phyloP scores from a whole-genome alignment of 2,329 filamentous ascomycete genomes.

The Aspergillus melleus region DNA sequence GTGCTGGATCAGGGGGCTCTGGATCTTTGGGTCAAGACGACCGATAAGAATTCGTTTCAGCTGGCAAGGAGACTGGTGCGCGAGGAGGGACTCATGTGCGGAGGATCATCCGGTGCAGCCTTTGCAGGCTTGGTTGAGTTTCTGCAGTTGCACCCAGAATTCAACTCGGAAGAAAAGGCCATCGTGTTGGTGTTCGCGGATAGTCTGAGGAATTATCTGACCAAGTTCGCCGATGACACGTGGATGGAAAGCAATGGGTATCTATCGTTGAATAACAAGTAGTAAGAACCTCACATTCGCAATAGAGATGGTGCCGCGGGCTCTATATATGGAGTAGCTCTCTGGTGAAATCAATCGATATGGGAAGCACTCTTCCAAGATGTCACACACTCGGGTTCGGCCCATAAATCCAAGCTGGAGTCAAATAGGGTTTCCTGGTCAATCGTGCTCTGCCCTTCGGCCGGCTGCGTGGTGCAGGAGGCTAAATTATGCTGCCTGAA shows the following conservation, averaged over 20 bases:
- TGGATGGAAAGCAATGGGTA: conserved; percentile 52
- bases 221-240: conserved; percentile 92
- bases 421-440: too few relatives aligned
- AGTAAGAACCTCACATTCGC: too few relatives aligned
- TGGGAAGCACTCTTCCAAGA: too few relatives aligned
- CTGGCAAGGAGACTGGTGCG: conserved; percentile 78
- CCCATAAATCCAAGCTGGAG: too few relatives aligned
- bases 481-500: conserved; percentile 25
- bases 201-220: conserved; percentile 87
- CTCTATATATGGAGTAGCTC: too few relatives aligned
- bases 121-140: neutral
- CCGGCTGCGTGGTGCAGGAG: neutral
- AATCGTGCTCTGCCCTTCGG: too few relatives aligned
- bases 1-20: conserved; percentile 74
- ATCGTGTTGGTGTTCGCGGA: conserved; percentile 84
- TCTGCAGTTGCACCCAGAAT: conserved; percentile 52
- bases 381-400: too few relatives aligned
- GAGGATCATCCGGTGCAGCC: conserved; percentile 79
- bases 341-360: too few relatives aligned
- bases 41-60: conserved; percentile 78
- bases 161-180: conserved; percentile 71
- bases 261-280: too few relatives aligned
- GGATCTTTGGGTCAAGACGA: conserved; percentile 92
- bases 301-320: too few relatives aligned
- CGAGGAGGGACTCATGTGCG: conserved; percentile 86